Conservation (phyloP, 2,329 filamentous ascomycete species). For the Trichoderma lentiforme region DNA sequence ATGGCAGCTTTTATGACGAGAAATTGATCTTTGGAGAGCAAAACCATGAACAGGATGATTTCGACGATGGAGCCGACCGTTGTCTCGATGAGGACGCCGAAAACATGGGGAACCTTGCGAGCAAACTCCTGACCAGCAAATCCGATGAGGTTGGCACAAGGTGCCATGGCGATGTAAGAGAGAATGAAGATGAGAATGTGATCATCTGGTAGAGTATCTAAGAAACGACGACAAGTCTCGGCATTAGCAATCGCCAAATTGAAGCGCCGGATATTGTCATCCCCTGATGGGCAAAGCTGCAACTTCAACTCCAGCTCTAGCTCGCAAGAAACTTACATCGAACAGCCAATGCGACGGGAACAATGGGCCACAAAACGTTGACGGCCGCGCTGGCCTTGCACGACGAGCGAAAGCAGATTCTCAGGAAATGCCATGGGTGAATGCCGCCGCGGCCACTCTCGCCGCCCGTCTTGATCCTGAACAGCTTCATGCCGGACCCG, state of each 20-base stretch:
- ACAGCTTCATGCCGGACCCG: not conserved
- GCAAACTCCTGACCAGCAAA: constrained; percentile 51
- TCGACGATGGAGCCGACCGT: constrained; percentile 68
- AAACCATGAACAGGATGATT: constrained; percentile 76
- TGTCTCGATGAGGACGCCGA: constrained; percentile 50
- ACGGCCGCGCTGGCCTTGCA: constrained; percentile 44
- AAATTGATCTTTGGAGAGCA: constrained; percentile 56
- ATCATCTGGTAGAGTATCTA: not conserved
- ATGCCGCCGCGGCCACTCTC: constrained; percentile 46
- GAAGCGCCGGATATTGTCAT: not conserved
- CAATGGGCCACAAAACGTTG: constrained; percentile 49
- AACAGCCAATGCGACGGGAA: constrained; percentile 40
- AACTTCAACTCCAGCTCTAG: constrained; percentile 32
- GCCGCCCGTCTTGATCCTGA: constrained; percentile 30
- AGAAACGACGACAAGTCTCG: constrained; percentile 27
- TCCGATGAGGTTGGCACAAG: constrained; percentile 47
- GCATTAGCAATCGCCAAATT: not conserved
- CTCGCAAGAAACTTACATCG: constrained; percentile 21
- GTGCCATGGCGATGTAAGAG: constrained; percentile 48
- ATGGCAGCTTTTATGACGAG: constrained; percentile 82
- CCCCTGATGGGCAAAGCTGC: not conserved
- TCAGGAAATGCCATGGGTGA: constrained; percentile 40
- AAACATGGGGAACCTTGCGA: constrained; percentile 61
- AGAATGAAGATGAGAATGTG: constrained; percentile 45
- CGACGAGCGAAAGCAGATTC: constrained; percentile 42